Evolutionary conservation across 305 asterid species (phyloP).

Genomic region (Plantago coronopus): DNA sequence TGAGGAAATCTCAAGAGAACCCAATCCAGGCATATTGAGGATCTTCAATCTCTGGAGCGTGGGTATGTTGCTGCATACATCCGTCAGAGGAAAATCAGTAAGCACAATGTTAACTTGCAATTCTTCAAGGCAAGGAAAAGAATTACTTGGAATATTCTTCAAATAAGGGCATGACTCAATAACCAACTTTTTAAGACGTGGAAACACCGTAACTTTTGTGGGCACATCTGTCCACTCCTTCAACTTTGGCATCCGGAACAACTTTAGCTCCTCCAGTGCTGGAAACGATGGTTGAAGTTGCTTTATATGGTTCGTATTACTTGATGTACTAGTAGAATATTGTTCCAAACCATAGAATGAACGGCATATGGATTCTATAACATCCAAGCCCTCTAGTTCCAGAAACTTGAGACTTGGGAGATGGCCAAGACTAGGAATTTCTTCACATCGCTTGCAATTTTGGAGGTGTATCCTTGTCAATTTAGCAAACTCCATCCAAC

Average conservation of each 20-base stretch:
- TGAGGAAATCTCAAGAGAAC: not conserved
- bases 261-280: not conserved
- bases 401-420: not conserved
- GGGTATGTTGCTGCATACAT: constrained; percentile 15
- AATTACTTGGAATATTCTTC: not conserved
- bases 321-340: not conserved
- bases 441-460: not conserved
- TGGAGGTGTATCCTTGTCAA: not conserved
- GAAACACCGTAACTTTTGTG: too few relatives aligned
- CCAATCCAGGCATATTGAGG: not conserved
- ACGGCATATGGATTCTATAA: not conserved
- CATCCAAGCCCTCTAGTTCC: not conserved
- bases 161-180: too few relatives aligned
- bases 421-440: not conserved
- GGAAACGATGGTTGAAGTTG: too few relatives aligned
- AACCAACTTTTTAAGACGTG: too few relatives aligned
- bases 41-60: too few relatives aligned
- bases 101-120: constrained; percentile 6
- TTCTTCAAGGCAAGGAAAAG: constrained; percentile 18
- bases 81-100: constrained; percentile 8
- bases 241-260: too few relatives aligned
- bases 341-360: not conserved
- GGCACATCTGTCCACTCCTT: too few relatives aligned
- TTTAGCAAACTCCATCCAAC: not conserved
- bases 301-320: too few relatives aligned